phyloP scores from a whole-genome alignment of 1,284 basidiomycete genomes.

The Phellinidium pouzarii region DNA sequence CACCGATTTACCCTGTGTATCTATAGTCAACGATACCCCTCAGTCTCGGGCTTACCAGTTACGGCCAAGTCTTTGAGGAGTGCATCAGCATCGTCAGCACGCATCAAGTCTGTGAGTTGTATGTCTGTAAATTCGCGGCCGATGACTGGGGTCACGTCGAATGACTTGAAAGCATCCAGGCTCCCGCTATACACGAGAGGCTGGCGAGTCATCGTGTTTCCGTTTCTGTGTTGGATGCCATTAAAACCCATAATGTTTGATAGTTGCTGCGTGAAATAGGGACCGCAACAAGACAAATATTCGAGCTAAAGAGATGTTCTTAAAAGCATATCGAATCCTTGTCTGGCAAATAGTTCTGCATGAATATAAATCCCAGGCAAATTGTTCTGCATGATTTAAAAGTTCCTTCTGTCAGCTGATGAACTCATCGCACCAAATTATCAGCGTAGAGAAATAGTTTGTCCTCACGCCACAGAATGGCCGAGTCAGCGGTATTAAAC shows the following conservation, averaged over 20 bases:
- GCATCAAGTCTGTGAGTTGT: conserved; percentile 15
- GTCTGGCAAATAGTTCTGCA: conserved; percentile 2
- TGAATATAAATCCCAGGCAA: conserved; percentile 2
- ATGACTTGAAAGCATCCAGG: conserved; percentile 15
- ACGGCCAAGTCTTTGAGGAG: conserved; percentile 18
- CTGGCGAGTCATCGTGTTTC: neutral
- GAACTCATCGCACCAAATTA: neutral
- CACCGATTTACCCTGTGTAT: too few relatives aligned
- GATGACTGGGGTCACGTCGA: conserved; percentile 18
- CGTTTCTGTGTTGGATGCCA: conserved; percentile 3
- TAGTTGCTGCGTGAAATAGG: neutral
- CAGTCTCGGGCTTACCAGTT: conserved; percentile 4
- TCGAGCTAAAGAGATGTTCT: neutral
- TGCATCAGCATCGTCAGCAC: conserved; percentile 10
- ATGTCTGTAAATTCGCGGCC: conserved; percentile 18
- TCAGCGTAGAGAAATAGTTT: too few relatives aligned
- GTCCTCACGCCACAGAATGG: too few relatives aligned
- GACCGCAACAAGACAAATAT: neutral
- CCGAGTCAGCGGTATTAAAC: too few relatives aligned
- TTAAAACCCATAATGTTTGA: too few relatives aligned
- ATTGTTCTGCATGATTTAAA: conserved; percentile 4
- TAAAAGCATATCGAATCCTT: neutral
- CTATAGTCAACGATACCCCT: too few relatives aligned
- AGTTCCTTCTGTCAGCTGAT: conserved; percentile 1
- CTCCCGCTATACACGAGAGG: conserved; percentile 17